Conservation (phyloP, 306 rosid species). For the Rosa persica region DNA sequence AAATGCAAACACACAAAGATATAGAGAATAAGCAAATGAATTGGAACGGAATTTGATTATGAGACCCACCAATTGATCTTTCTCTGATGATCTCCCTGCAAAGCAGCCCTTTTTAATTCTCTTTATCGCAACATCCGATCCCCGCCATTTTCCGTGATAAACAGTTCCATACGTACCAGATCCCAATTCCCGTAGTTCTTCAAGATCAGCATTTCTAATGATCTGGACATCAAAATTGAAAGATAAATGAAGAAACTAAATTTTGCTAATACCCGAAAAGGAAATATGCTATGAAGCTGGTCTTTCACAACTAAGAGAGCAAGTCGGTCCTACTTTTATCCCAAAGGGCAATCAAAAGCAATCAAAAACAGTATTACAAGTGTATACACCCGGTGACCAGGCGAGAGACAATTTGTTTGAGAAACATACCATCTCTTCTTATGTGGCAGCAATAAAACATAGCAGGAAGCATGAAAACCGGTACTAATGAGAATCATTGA, state of each 20-base stretch:
- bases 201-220: slow-evolving; percentile 35
- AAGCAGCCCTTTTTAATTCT: slow-evolving; percentile 36
- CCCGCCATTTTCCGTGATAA: slow-evolving; percentile 38
- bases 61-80: slow-evolving; percentile 34
- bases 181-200: slow-evolving; percentile 34
- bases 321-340: neutral
- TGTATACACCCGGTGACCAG: neutral
- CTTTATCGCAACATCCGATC: slow-evolving; percentile 36
- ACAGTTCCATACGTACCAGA: slow-evolving; percentile 44
- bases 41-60: neutral
- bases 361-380: neutral
- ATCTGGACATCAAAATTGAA: slow-evolving; percentile 25
- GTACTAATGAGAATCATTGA: neutral
- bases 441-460: neutral
- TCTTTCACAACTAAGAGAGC: neutral
- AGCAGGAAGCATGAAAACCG: neutral
- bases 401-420: neutral
- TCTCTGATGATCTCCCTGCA: slow-evolving; percentile 33
- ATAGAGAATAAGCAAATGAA: neutral
- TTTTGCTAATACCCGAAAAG: neutral
- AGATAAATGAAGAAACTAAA: slow-evolving; percentile 11
- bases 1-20: neutral
- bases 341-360: neutral
- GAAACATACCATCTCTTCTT: neutral
- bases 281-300: neutral